Base-by-base conservation (phyloP, 257 asterid genomes). In the Galeopsis tetrahit region DNA sequence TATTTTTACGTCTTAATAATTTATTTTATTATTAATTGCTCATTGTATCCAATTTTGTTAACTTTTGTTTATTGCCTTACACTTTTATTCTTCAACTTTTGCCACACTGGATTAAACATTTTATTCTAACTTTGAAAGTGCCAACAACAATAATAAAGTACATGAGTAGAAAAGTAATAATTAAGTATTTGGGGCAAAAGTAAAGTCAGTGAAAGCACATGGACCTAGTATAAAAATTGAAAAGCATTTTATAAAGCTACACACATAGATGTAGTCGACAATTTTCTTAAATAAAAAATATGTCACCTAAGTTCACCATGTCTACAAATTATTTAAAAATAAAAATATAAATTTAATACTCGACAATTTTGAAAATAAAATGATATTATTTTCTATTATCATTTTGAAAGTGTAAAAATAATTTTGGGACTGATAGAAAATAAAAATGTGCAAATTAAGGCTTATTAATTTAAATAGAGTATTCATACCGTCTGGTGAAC, bases 401-500 rank as follows among this genome's bases (percentile, higher is more conserved):
- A n/a, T n/a, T n/a, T 21, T 21, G 1, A 21, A 21, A 21, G 28
- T 21, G 28, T 21, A 21, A 21, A 21, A 21, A 21, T 21, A 21
- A 21, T 21, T 21, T 21, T 1, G n/a, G n/a, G 28, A 21, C 28
- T 0, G 28, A 21, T 21, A 21, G 28, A 21, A 21, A 21, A 21
- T 21, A 21, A 21, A 21, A 21, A 1, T 21, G 28, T 21, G 28
- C 28, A 21, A 21, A 21, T 21, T 21, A 21, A 44, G 11, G 15
- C 52, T 38, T 44, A 44, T 44, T 51, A 52, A 52, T 5, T 15
- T 15, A 49, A 5, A 0, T 4, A 4, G 28, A 57, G n/a, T 1
- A 63, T 6, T 6, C 13, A 39, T 83, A 88, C 98, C 96, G 83
- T 81, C 98, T 82, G 4, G 66, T 74, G 46, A 76, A 88, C 35